phyloP scores from a whole-genome alignment of 2,329 filamentous ascomycete species.

The Aureobasidium sp. region DNA sequence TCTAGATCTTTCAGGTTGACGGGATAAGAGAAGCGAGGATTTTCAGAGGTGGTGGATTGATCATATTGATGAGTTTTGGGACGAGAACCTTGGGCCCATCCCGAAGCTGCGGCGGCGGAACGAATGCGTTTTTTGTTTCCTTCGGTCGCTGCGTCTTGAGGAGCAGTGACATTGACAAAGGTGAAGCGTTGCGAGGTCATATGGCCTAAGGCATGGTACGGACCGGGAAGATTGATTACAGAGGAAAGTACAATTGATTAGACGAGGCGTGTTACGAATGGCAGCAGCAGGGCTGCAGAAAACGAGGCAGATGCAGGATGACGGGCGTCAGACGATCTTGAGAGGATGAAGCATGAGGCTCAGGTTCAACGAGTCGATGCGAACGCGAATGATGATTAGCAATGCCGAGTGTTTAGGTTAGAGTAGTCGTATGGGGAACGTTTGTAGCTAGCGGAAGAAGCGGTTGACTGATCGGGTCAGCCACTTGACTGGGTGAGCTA shows the following conservation, averaged over 20 bases:
- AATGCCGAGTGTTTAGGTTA: neutral
- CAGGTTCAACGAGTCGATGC: neutral
- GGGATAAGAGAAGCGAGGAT: neutral
- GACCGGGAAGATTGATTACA: neutral
- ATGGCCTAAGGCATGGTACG: neutral
- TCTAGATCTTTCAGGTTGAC: neutral
- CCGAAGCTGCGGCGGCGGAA: slow-evolving; percentile 25
- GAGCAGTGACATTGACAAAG: slow-evolving; percentile 27
- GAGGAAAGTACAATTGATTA: neutral
- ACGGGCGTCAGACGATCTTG: neutral
- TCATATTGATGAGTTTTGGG: slow-evolving; percentile 13
- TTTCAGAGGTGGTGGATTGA: neutral
- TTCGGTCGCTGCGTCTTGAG: slow-evolving; percentile 19
- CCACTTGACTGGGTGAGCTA: neutral
- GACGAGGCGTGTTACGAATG: neutral
- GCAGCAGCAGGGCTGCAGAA: neutral
- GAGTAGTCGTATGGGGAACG: neutral
- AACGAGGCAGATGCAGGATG: neutral
- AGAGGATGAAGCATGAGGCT: neutral
- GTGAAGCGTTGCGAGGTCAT: slow-evolving; percentile 17
- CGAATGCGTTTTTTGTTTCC: slow-evolving; percentile 27
- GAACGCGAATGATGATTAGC: neutral
- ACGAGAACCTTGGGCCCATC: slow-evolving; percentile 21
- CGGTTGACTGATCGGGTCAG: neutral
- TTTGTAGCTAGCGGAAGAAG: neutral